Conservation (phyloP, 768 basidiomycete genomes). For the Tephrocybe rancida region DNA sequence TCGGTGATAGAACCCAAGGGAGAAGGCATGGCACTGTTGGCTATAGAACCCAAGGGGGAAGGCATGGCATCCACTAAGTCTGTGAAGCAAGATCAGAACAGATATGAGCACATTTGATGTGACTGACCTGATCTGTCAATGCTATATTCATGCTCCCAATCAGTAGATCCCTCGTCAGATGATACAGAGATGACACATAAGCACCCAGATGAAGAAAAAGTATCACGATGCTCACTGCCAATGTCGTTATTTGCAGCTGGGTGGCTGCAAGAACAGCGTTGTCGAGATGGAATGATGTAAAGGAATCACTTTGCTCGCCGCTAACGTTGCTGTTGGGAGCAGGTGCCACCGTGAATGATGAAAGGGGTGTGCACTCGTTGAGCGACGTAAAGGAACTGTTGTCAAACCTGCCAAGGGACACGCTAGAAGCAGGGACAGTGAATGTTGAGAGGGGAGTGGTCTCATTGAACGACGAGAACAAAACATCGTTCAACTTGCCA, state of each 20-base stretch:
- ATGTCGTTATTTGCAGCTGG: neutral
- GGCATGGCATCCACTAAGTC: neutral
- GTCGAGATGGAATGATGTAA: no score
- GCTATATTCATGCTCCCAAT: neutral
- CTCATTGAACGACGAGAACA: no score
- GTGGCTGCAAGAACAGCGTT: no score
- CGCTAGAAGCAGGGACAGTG: no score
- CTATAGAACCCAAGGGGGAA: neutral
- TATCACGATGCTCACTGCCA: neutral
- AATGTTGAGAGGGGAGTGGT: no score
- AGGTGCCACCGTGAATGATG: no score
- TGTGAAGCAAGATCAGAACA: neutral
- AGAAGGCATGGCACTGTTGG: neutral
- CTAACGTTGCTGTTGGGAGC: no score
- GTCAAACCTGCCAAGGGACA: no score
- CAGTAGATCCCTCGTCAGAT: neutral
- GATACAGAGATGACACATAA: neutral
- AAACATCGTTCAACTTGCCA: no score
- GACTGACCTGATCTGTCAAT: neutral
- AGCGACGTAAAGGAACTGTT: no score
- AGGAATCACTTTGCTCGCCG: no score
- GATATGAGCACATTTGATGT: neutral
- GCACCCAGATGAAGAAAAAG: neutral
- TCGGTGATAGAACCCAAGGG: neutral
- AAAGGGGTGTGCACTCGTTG: no score